Conservation (phyloP, 75 land plant genomes). For the Sequoia sempervirens region DNA sequence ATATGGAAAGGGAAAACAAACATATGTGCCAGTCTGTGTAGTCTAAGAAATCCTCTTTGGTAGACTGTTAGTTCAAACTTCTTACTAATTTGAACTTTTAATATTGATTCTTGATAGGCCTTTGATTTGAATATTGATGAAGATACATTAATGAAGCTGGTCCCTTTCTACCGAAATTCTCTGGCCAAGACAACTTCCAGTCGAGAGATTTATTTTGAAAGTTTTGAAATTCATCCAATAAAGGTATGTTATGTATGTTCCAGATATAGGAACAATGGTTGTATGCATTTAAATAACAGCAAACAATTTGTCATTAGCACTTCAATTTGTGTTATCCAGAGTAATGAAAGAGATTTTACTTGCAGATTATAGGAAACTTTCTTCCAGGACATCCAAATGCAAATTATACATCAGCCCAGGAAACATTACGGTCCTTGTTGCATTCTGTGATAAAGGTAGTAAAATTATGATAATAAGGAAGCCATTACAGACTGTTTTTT, state of each 20-base stretch:
- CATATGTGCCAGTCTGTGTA: neutral
- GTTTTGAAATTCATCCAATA: constrained; percentile 90
- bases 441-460: constrained; percentile 87
- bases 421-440: constrained; percentile 71
- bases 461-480: neutral
- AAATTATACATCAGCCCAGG: constrained; percentile 76
- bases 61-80: neutral
- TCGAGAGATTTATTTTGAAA: constrained; percentile 70
- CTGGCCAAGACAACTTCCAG: constrained; percentile 54
- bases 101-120: constrained; percentile 43
- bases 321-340: neutral
- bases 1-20: neutral
- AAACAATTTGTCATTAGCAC: neutral
- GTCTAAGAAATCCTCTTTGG: neutral
- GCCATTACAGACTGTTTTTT: neutral
- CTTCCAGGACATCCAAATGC: constrained; percentile 68
- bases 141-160: constrained; percentile 86
- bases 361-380: constrained; percentile 71
- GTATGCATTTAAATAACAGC: neutral
- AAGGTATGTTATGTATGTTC: constrained; percentile 42
- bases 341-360: constrained; percentile 5
- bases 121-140: constrained; percentile 84
- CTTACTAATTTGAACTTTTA: neutral
- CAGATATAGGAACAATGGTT: neutral
- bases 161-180: constrained; percentile 83